Evolutionary conservation across 345 rosid species (phyloP), one percentile per base, ranked within the genome.

Genomic region (Eucalyptus guilfoylei): DNA sequence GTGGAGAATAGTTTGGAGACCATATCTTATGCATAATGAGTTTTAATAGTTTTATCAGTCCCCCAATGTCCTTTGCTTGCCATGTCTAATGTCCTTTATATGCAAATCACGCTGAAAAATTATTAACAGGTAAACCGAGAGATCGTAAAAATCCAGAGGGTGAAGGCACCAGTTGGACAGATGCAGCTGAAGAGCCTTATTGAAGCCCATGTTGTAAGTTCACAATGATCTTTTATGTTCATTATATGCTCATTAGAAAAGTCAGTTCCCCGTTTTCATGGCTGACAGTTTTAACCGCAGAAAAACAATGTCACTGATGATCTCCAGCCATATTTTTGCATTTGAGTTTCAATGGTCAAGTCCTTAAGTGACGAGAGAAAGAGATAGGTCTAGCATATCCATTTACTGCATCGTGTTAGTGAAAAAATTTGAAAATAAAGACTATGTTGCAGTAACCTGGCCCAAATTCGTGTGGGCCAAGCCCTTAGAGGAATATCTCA

Each of bases 101-200:
- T 37, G 30, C 85, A 86, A 86, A 58, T 86, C 7, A 24, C 4
- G n/a, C 42, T 69, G 54, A 44, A 64, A 50, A 67, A 45, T 24
- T 80, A 30, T 89, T 28, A 24, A 88, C 94, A 98, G 99, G 92
- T 97, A 16, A 98, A 98, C 90, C 94, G 92, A 90, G 99, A 97
- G 94, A 98, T 98, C 85, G 99, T 97, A 93, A 97, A 96, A 95
- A 93, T 95, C 58, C 99, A 97, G 90, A 95, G 98, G 92, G 97
- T 97, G 86, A 94, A 95, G n/a, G 99, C 99, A 5, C 96, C 98
- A 89, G 99, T 96, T 90, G 99, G 99, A 34, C 98, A 97, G 92
- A 93, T 95, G 94, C 99, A 98, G 91, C 94, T 98, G 21, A 97
- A 96, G 93, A 96, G 93, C 91, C 98, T 98, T 88, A 95, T 98